Evolutionary conservation across 495 filamentous ascomycete genomes (phyloP).

Genomic region (Neurospora sp.): DNA sequence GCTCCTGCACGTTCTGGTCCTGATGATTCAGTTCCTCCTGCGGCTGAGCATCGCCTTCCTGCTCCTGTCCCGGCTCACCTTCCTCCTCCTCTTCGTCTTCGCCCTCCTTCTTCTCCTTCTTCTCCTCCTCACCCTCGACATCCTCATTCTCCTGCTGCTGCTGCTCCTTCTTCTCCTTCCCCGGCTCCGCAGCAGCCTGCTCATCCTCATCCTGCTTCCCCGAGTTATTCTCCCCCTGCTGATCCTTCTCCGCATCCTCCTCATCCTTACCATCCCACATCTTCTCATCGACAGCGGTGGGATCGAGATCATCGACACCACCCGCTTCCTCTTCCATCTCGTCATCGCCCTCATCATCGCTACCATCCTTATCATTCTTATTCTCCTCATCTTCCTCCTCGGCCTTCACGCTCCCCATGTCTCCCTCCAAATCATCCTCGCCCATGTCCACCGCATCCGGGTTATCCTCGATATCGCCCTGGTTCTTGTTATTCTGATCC

Average conservation of each 20-base stretch:
- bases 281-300: conserved; percentile 88
- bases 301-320: conserved; percentile 79
- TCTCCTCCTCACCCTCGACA: conserved; percentile 43
- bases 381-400: conserved; percentile 43
- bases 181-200: conserved; percentile 47
- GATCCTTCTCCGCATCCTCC: conserved; percentile 69
- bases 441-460: conserved; percentile 92
- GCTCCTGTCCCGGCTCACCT: conserved; percentile 58
- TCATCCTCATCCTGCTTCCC: conserved; percentile 55
- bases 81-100: conserved; percentile 51
- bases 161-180: conserved; percentile 48
- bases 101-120: conserved; percentile 38
- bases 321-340: conserved; percentile 83
- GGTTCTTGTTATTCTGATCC: conserved; percentile 58
- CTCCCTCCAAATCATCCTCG: conserved; percentile 76
- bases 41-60: conserved; percentile 66
- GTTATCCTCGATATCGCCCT: conserved; percentile 65
- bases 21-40: conserved; percentile 52
- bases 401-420: conserved; percentile 56
- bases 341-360: conserved; percentile 46
- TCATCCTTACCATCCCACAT: conserved; percentile 85
- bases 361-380: conserved; percentile 31
- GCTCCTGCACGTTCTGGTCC: conserved; percentile 56
- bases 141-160: conserved; percentile 56
- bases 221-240: conserved; percentile 60